Base-by-base conservation (phyloP, 1,284 basidiomycete species). In the Moniliophthora roreri region DNA sequence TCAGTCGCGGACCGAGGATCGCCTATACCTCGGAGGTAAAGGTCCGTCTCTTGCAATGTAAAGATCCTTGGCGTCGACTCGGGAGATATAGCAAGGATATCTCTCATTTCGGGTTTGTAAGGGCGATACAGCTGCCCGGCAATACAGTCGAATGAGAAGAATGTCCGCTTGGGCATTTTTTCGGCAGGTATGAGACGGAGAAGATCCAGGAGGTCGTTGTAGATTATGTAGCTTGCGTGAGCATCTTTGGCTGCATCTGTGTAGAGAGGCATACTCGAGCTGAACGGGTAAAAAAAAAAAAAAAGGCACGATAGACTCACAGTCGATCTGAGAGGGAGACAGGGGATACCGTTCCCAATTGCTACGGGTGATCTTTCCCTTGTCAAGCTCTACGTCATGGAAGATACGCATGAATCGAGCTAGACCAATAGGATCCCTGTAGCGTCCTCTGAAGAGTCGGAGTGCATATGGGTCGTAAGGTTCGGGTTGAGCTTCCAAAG, bases 231-330 rank as follows among this genome's bases (percentile, higher is more conserved):
- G 9, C 80, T 84, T 2, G 84, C 77, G 62, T 84, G 80, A 1
- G 83, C 82, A 58, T 91, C 89, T 60, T 88, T 87, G 28, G 79
- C 81, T 6, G 88, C 89, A 66, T 91, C 88, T 91, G 53, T n/a
- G n/a, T n/a, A 60, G 48, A 46, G 52, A 13, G 32, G 59, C 36
- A n/a, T n/a, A n/a, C n/a, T n/a, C n/a, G n/a, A n/a, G n/a, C n/a
- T n/a, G n/a, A n/a, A n/a, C n/a, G n/a, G n/a, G n/a, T n/a, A 28
- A 36, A 40, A 40, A 46, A 39, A 44, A 42, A 57, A n/a, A 57
- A 46, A n/a, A 40, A 35, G 23, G 34, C n/a, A 9, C 23, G 15
- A 74, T 79, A 61, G 9, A 47, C 48, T 13, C 34, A 89, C 87
- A 91, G 58, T 82, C 74, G 57, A 76, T 75, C 65, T 89, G 84